Evolutionary conservation across 768 basidiomycete genomes (phyloP), one percentile per base, ranked within the genome.

Genomic region (Leucogyrophana mollusca): DNA sequence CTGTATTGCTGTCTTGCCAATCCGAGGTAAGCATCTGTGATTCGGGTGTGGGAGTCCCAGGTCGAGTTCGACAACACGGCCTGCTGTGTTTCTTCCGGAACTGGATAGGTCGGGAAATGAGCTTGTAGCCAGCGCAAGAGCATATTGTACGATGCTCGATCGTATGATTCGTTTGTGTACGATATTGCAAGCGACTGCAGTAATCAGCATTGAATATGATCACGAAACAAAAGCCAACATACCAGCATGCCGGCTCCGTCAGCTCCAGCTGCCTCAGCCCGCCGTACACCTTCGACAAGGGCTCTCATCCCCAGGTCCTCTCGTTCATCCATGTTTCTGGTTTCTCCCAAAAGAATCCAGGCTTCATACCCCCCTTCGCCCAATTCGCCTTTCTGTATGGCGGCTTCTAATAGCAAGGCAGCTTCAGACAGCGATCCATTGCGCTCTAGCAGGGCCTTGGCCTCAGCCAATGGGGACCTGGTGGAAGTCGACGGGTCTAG

Each of bases 91-190:
- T 80, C 80, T 33, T 80, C 73, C 1, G 80, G 65, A 34, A 88
- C 69, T 34, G 66, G 71, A 50, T 75, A 73, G 17, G 69, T 71
- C 8, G 81, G 87, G 65, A 79, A 85, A 38, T 78, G 78, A 30
- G 85, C 78, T 45, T 71, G 69, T 40, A 97, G 72, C 90, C 92
- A 97, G 24, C 86, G 86, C 40, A 94, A 78, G 13, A 99, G 78
- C 73, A 86, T 90, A 0, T 83, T 71, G 59, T 95, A 82, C 3
- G 94, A 87, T 6, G 85, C 94, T 9, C 87, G 76, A 56, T 98
- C 94, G 56, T 85, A 87, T 0, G 82, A 81, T 68, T 98, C 95
- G 58, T 98, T 99, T 24, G 94, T 95, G 65, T 90, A 98, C 8
- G 92, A 93, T 52, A 97, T 93, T 1, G 95, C 94, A 25, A 97